phyloP scores from a whole-genome alignment of 768 basidiomycete species.

The Cyclocybe aegerita region DNA sequence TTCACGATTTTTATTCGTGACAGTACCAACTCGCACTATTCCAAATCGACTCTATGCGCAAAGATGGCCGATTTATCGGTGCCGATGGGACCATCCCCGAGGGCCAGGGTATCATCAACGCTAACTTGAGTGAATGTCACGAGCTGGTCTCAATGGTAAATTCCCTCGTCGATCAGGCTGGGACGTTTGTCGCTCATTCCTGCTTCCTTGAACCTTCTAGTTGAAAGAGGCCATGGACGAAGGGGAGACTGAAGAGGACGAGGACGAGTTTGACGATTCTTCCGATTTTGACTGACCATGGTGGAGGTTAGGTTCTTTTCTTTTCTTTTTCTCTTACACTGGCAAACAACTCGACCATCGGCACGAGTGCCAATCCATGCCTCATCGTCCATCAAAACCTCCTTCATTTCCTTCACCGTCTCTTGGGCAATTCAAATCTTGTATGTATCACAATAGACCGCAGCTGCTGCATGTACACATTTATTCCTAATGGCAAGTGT shows the following conservation, averaged over 20 bases:
- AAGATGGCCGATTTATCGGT: conserved; percentile 92
- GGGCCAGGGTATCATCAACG: conserved; percentile 95
- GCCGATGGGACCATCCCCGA: conserved; percentile 89
- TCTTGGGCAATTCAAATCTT: conserved; percentile 7
- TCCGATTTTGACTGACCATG: conserved; percentile 21
- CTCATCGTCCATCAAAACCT: too few species aligned
- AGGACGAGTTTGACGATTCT: conserved; percentile 50
- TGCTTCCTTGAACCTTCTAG: conserved; percentile 30
- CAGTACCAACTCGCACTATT: conserved; percentile 93
- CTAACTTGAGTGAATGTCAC: conserved; percentile 94
- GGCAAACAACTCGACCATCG: too few species aligned
- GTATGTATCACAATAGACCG: conserved; percentile 16
- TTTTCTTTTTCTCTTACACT: not conserved
- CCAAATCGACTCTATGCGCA: conserved; percentile 91
- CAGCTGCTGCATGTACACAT: too few species aligned
- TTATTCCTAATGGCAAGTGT: too few species aligned
- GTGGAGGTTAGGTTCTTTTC: not conserved
- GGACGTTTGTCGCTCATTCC: not conserved
- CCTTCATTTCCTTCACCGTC: not conserved
- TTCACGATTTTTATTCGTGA: not conserved
- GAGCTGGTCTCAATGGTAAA: conserved; percentile 92
- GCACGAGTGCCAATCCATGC: too few species aligned
- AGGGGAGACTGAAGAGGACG: conserved; percentile 54
- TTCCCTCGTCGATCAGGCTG: not conserved
- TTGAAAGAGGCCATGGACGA: conserved; percentile 85